These are phyloP conservation scores for Fomitopsis pinicola DNA, from an alignment of 1,284 basidiomycete genomes.

Conservation along the genomic window DNA sequence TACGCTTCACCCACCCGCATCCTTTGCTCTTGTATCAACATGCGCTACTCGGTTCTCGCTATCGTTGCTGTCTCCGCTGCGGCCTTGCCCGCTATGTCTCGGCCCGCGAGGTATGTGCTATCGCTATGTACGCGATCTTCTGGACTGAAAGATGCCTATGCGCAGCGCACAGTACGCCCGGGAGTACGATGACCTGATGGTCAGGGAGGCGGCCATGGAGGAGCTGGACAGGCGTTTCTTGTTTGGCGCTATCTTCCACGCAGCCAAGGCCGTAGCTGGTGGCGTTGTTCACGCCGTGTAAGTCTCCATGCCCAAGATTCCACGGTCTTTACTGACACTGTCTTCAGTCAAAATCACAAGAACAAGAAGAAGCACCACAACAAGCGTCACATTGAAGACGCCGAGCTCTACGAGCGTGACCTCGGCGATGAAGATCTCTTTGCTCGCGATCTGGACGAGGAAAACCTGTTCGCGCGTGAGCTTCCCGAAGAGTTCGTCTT, in stretches of 20 bases:
- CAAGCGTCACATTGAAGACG: background rate
- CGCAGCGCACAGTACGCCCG: background rate
- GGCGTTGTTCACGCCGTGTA: background rate
- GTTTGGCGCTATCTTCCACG: background rate
- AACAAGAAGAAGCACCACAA: background rate
- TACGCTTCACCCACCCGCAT: background rate
- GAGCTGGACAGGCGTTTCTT: background rate
- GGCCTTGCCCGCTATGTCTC: background rate
- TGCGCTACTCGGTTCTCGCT: background rate
- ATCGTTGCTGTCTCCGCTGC: background rate
- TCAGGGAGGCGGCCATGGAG: background rate
- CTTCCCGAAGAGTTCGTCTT: background rate
- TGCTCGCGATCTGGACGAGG: background rate
- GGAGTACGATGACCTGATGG: background rate
- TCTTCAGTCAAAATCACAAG: background rate
- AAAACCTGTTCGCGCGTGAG: background rate
- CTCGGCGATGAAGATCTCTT: background rate
- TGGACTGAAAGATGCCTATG: background rate
- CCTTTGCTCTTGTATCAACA: background rate
- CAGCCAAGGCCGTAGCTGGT: background rate
- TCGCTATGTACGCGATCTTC: background rate
- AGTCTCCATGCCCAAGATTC: background rate
- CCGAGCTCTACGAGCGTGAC: background rate
- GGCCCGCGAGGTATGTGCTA: background rate
- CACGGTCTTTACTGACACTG: background rate